These are phyloP conservation scores for Fusarium sulawesiense DNA, from an alignment of 2,329 filamentous ascomycete genomes.

Conservation along the genomic window DNA sequence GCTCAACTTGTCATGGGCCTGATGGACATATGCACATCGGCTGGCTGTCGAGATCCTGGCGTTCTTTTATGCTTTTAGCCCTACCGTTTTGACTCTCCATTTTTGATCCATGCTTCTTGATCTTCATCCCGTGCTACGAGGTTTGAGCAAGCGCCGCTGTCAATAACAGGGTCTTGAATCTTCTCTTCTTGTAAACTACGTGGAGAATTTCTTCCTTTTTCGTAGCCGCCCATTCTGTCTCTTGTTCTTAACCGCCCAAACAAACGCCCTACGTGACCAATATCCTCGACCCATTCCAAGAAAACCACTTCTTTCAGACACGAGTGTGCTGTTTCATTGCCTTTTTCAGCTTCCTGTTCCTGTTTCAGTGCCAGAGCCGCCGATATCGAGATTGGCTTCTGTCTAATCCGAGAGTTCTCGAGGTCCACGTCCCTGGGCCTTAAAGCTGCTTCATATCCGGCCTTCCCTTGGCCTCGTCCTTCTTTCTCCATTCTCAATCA, in stretches of 20 bases:
- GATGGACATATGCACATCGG: constrained; percentile 37
- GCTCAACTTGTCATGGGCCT: constrained; percentile 33
- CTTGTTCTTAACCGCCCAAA: constrained; percentile 51
- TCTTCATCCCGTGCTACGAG: no score
- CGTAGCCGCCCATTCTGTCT: constrained; percentile 37
- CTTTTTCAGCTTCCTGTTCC: constrained; percentile 39
- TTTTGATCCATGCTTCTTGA: not conserved
- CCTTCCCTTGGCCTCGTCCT: constrained; percentile 42
- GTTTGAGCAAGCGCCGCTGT: no score
- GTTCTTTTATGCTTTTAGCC: not conserved
- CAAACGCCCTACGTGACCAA: constrained; percentile 63
- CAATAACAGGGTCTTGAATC: not conserved
- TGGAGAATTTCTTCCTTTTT: not conserved
- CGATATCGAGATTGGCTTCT: constrained; percentile 47
- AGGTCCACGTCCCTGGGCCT: constrained; percentile 44
- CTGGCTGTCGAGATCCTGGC: constrained; percentile 41
- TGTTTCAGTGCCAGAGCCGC: constrained; percentile 49
- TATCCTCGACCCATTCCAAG: constrained; percentile 58
- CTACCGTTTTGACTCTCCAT: not conserved
- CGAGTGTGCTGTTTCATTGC: constrained; percentile 64
- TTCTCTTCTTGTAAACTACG: not conserved
- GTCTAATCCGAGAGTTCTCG: constrained; percentile 29
- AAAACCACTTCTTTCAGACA: constrained; percentile 60
- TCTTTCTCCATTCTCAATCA: constrained; percentile 41
- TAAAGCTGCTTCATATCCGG: constrained; percentile 50